Base-by-base conservation (phyloP, 2,329 filamentous ascomycete species). In the Capronia epimyces region DNA sequence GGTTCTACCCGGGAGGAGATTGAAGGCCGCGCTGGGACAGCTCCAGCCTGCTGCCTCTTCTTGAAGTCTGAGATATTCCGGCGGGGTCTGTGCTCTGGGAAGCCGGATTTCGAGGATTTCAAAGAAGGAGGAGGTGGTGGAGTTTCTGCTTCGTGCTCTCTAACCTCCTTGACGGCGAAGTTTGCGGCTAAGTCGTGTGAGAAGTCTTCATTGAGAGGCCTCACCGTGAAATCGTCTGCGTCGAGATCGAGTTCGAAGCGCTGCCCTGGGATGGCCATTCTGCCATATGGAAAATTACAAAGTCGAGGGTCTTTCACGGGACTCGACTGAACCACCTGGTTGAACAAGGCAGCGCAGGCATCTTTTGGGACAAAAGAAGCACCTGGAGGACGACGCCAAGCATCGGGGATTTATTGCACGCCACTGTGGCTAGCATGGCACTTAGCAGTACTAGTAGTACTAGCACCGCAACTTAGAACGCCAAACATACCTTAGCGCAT, bases 51-150 rank as follows among this genome's bases (percentile, higher is more conserved):
- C 54, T 79, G 75, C 63, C 82, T 80, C 63, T 87, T 83, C 66
- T 89, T 95, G 73, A 95, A 95, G 1, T 85, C 79, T 1, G 89
- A 95, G 6, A 80, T 70, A 50, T 79, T 78, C 49, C 75, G 77
- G 58, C 90, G 82, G 66, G 87, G 89, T 67, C 86, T 93, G 67
- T 89, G 90, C 52, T 83, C 81, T n/a, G 93, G 93, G 61, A 97
- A 97, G 1, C 93, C 93, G 10, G 80, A 82, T 16, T 75, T 71
- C 8, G 82, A 79, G 32, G 75, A 75, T 7, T 85, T 83, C 3
- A 86, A 76, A 56, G 80, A 83, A 18, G 81, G 75, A 3, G 70
- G 64, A 25, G 71, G 61, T 10, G 66, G 63, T 20, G 55, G 40
- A n/a, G 50, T 20, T 40, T 67, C 62, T 21, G 79, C 69, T 39